Evolutionary conservation across 177 flowering plant genomes (phyloP).

Genomic region (Telopea speciosissima): DNA sequence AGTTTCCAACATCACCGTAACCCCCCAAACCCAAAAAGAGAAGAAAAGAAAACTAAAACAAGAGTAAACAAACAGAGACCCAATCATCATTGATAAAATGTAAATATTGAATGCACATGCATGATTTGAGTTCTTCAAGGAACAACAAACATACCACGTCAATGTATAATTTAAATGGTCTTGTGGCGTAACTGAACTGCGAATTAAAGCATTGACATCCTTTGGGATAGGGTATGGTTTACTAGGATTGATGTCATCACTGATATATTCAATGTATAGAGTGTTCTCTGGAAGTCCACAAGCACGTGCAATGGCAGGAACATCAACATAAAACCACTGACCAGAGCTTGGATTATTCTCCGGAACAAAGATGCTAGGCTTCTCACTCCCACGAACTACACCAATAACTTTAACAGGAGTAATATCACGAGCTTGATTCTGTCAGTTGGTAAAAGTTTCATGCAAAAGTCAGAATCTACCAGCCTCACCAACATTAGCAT

Average conservation of each 20-base stretch:
- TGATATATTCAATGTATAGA: constrained; percentile 67
- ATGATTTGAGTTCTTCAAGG: neutral
- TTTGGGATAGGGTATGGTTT: constrained; percentile 91
- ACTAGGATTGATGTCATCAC: constrained; percentile 60
- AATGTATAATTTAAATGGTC: constrained; percentile 88
- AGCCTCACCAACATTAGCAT: constrained; percentile 1
- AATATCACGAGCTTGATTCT: constrained; percentile 41
- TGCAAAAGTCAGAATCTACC: constrained; percentile 8
- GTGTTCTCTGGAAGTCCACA: constrained; percentile 67
- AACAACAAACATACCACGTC: constrained; percentile 63
- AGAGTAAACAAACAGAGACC: no score
- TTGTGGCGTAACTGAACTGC: constrained; percentile 93
- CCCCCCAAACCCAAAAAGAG: neutral
- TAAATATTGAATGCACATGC: neutral
- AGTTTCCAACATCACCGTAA: no score
- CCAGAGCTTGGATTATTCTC: constrained; percentile 64
- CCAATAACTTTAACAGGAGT: constrained; percentile 61
- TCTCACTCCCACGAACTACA: constrained; percentile 84
- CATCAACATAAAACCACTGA: constrained; percentile 97
- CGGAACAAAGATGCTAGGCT: constrained; percentile 95
- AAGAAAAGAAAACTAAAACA: no score
- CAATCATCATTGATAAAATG: no score
- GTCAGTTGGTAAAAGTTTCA: constrained; percentile 15
- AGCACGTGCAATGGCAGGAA: constrained; percentile 66
- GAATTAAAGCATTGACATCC: constrained; percentile 63